These are phyloP conservation scores for Cupressus sempervirens DNA, from an alignment of 75 land plant genomes.

Conservation along the genomic window DNA sequence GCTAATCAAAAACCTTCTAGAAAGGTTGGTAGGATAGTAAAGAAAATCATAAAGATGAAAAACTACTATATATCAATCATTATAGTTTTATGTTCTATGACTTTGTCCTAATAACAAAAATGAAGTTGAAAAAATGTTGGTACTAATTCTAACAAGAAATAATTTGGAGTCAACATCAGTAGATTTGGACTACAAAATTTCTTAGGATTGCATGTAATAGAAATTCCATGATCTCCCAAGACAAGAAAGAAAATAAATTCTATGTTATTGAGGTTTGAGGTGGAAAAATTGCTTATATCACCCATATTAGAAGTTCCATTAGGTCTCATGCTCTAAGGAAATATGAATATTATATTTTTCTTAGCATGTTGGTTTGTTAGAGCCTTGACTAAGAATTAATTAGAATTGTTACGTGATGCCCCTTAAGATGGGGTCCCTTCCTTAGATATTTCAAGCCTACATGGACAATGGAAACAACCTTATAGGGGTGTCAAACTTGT, in stretches of 20 bases:
- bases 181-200: not conserved
- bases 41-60: not conserved
- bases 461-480: slow-evolving; percentile 94
- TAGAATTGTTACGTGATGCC: not conserved
- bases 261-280: too few relatives aligned
- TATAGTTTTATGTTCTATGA: not conserved
- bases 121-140: not conserved
- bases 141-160: not conserved
- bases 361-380: not conserved
- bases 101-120: not conserved
- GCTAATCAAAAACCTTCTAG: not conserved
- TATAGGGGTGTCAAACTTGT: slow-evolving; percentile 81
- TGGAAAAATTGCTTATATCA: too few relatives aligned
- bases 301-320: too few relatives aligned
- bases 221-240: not conserved
- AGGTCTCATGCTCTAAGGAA: too few relatives aligned
- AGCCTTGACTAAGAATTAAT: not conserved
- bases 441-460: slow-evolving; percentile 44
- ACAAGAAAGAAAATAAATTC: too few relatives aligned
- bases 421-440: slow-evolving; percentile 17
- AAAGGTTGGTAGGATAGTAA: not conserved
- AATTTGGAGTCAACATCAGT: not conserved
- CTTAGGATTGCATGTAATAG: not conserved
- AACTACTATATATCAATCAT: not conserved
- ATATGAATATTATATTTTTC: not conserved